Evolutionary conservation across 2,329 filamentous ascomycete species (phyloP).

Genomic region (Claviceps purpurea): DNA sequence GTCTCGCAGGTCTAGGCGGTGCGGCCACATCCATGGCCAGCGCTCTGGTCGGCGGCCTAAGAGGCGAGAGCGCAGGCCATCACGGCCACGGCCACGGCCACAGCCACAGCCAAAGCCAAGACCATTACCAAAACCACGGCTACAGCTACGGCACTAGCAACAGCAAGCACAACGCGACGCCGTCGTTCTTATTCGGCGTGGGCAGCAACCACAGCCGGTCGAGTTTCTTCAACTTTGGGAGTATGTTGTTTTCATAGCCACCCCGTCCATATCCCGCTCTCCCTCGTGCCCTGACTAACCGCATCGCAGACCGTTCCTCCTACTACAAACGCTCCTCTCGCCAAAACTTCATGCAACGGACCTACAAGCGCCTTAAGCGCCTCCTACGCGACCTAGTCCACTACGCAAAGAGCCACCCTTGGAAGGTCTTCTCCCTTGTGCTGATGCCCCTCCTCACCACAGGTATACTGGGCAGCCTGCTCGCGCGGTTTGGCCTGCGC

Average conservation of each 20-base stretch:
- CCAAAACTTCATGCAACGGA: conserved; percentile 59
- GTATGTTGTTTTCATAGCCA: background rate
- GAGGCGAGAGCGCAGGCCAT: conserved; percentile 8
- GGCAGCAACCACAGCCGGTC: conserved; percentile 27
- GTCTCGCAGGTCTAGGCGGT: background rate
- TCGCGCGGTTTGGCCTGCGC: conserved; percentile 66
- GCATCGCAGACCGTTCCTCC: conserved; percentile 34
- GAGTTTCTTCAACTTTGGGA: conserved; percentile 31
- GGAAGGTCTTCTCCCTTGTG: conserved; percentile 78
- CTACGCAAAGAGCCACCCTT: conserved; percentile 70
- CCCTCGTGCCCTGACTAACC: background rate
- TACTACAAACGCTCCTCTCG: conserved; percentile 76
- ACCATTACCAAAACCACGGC: background rate
- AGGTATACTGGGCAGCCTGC: conserved; percentile 64
- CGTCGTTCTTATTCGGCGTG: conserved; percentile 33
- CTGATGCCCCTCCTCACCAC: conserved; percentile 79
- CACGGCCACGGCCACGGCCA: conserved; percentile 10
- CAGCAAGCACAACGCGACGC: conserved; percentile 27
- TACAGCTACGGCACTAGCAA: conserved; percentile 14
- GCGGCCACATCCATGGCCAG: conserved; percentile 15
- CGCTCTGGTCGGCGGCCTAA: conserved; percentile 18
- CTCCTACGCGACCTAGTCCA: conserved; percentile 68
- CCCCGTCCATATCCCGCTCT: too few species aligned
- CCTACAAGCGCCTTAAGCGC: conserved; percentile 62
- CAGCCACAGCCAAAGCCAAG: conserved; percentile 11